Conservation (phyloP, 768 basidiomycete genomes). For the Leccinum subgranulosum region DNA sequence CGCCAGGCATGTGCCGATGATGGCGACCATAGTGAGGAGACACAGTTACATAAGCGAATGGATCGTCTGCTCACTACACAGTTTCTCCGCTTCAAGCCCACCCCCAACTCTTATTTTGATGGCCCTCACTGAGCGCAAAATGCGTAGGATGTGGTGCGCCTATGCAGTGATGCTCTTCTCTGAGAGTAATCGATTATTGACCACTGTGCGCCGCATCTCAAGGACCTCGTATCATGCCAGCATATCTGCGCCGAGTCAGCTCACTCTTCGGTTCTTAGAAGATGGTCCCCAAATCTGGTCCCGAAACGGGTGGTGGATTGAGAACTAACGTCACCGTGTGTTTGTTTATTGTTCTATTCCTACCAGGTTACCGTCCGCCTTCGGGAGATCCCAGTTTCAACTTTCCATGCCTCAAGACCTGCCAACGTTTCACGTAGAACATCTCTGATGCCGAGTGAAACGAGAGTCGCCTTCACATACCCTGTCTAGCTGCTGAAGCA, state of each 20-base stretch:
- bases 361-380: neutral
- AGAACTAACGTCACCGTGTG: neutral
- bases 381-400: neutral
- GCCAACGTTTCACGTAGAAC: neutral
- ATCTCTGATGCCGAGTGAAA: neutral
- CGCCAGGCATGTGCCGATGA: conserved; percentile 14
- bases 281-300: neutral
- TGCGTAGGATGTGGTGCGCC: neutral
- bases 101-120: neutral
- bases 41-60: conserved; percentile 3
- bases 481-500: neutral
- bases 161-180: neutral
- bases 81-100: neutral
- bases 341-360: neutral
- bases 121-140: neutral
- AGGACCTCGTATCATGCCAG: neutral
- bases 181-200: neutral
- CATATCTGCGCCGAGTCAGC: neutral
- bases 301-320: neutral
- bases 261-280: neutral
- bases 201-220: neutral
- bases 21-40: conserved; percentile 11
- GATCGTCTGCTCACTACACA: too few relatives aligned
- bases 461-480: neutral
- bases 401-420: neutral